A percentile compares a stretch with the other conserved stretches of the same genome.
Conservation (phyloP, 768 basidiomycete genomes). For the Kwoniella dejecticola region DNA sequence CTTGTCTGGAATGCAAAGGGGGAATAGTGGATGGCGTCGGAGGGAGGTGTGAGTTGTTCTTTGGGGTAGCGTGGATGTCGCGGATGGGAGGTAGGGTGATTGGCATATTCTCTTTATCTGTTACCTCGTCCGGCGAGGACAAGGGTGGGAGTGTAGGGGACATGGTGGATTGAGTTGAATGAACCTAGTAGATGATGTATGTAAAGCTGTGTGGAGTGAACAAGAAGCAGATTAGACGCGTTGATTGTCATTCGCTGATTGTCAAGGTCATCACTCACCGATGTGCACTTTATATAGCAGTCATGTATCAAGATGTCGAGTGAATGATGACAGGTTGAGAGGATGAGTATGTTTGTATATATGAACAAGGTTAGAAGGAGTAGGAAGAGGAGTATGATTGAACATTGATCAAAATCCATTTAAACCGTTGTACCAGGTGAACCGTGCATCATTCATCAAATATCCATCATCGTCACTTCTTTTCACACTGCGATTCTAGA, state of each 20-base stretch:
- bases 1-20: constrained; percentile 9
- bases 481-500: not conserved
- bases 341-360: not conserved
- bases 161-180: constrained; percentile 10
- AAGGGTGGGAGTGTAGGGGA: not conserved
- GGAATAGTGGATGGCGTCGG: constrained; percentile 18
- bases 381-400: not conserved
- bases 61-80: constrained; percentile 21
- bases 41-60: constrained; percentile 9
- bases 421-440: constrained; percentile 2
- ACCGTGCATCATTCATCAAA: constrained; percentile 5
- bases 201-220: constrained; percentile 4
- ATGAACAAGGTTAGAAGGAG: not conserved
- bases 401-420: constrained; percentile 15
- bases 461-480: not conserved
- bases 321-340: not conserved
- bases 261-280: not conserved
- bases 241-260: no score
- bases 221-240: not conserved
- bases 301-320: not conserved
- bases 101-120: constrained; percentile 13
- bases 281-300: not conserved
- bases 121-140: constrained; percentile 4
- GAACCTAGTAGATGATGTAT: not conserved
- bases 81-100: constrained; percentile 24